Base-by-base conservation (phyloP, 2,329 filamentous ascomycete genomes). In the Ophiostoma australiae region DNA sequence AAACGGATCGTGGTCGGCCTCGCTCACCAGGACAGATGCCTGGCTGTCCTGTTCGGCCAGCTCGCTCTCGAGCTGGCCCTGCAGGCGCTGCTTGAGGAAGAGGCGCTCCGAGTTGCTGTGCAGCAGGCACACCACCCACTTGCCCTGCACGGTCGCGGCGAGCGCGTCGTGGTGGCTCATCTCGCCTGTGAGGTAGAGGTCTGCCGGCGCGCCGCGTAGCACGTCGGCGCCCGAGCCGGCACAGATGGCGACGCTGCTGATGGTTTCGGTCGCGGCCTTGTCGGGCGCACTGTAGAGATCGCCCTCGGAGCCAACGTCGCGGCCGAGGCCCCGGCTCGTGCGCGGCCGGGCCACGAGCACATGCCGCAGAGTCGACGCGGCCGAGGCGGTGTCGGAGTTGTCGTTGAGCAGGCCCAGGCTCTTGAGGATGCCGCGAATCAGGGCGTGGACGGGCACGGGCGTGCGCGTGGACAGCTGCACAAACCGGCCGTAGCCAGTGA, bases 81-180 rank as follows among this genome's bases (percentile, higher is more conserved):
- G 85, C 81, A 99, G 85, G 67, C 91, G 87, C 72, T 89, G 84
- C 72, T 85, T 85, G 76, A 99, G 80, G 78, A 94, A 99, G 0
- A 88, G 90, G 48, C 95, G 84, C 82, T 99, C 95, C 0, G 92
- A 95, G 79, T 98, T 98, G 76, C 91, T 94, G 79, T 99, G 95
- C 76, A 97, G 97, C 67, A 97, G 85, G 58, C 90, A 91, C 69
- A 98, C 87, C 0, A 98, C 91, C 70, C 89, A 90, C 74, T 90
- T 90, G 1, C 94, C 94, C 72, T 89, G 87, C 82, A 97, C 94
- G 37, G 91, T 92, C 1, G 93, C 92, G 55, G 91, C 88, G 72
- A 99, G 85, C 3, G 94, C 93, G 74, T 95, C 93, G 78, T 99
- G 95, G 78, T 99, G 95, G 76, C 88, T 91, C 84, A 98, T 87